phyloP scores from a whole-genome alignment of 1,284 basidiomycete genomes.

The Ceratobasidium sp. region DNA sequence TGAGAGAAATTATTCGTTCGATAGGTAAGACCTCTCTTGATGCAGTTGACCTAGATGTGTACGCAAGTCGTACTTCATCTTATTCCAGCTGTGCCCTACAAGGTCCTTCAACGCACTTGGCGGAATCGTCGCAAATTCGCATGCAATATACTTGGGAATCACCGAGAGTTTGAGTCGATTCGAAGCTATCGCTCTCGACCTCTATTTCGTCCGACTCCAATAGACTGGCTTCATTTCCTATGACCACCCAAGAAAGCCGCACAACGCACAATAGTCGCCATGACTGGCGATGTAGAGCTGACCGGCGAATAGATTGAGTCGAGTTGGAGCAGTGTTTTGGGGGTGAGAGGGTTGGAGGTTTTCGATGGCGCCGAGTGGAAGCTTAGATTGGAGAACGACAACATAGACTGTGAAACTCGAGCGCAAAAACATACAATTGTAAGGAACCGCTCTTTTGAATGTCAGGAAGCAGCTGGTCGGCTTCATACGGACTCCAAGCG shows the following conservation, averaged over 20 bases:
- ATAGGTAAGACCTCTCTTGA: too few species aligned
- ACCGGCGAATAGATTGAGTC: constrained; percentile 65
- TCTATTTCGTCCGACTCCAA: not conserved
- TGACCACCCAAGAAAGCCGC: constrained; percentile 61
- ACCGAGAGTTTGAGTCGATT: too few species aligned
- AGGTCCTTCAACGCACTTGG: too few species aligned
- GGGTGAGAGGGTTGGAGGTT: not conserved
- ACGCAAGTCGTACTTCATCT: too few species aligned
- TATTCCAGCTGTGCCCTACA: too few species aligned
- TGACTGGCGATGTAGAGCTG: constrained; percentile 61
- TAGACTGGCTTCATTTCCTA: not conserved
- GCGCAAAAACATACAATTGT: constrained; percentile 64
- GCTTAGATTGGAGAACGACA: constrained; percentile 27
- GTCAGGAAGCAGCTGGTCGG: constrained; percentile 59
- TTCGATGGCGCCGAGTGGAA: constrained; percentile 23
- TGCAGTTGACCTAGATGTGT: too few species aligned
- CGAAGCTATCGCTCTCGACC: not conserved
- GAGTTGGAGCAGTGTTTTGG: constrained; percentile 39
- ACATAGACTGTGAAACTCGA: constrained; percentile 60
- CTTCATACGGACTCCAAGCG: constrained; percentile 65
- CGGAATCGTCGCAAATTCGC: too few species aligned
- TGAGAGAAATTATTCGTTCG: too few species aligned
- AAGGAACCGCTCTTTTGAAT: constrained; percentile 59
- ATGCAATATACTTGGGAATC: too few species aligned
- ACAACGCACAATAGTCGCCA: constrained; percentile 57